Evolutionary conservation across 768 basidiomycete species (phyloP).

Genomic region (Suillus lakei): DNA sequence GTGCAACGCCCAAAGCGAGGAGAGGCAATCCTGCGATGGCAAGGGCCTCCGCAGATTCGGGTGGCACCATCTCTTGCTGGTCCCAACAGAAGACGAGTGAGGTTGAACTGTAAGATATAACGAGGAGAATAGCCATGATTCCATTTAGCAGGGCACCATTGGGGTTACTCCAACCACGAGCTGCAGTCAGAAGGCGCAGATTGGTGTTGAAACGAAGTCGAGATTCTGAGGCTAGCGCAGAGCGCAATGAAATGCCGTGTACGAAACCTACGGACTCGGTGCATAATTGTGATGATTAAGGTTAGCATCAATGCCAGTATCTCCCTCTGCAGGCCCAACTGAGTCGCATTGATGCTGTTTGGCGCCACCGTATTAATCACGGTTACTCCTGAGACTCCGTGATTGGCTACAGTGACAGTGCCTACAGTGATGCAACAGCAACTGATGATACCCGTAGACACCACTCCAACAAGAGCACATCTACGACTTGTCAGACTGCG

Average conservation of each 20-base stretch:
- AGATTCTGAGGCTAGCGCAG: slow-evolving; percentile 29
- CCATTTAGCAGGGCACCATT: slow-evolving; percentile 28
- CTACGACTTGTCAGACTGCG: slow-evolving; percentile 29
- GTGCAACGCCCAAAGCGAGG: slow-evolving; percentile 28
- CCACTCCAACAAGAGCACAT: slow-evolving; percentile 29
- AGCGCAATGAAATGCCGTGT: slow-evolving; percentile 32
- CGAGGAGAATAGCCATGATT: slow-evolving; percentile 31
- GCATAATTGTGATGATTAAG: slow-evolving; percentile 30
- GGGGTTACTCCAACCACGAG: slow-evolving; percentile 20
- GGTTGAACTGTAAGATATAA: slow-evolving; percentile 32
- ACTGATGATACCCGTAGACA: slow-evolving; percentile 25
- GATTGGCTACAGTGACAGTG: neutral
- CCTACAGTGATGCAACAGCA: slow-evolving; percentile 29
- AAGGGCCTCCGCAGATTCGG: slow-evolving; percentile 25
- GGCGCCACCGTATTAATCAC: too few relatives aligned
- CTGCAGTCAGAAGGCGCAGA: slow-evolving; percentile 31
- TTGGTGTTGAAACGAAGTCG: slow-evolving; percentile 35
- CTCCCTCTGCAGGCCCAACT: slow-evolving; percentile 21
- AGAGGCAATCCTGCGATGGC: slow-evolving; percentile 31
- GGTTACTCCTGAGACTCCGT: slow-evolving; percentile 8
- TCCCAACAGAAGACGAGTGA: too few relatives aligned
- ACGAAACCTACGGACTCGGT: slow-evolving; percentile 35
- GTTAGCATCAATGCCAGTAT: slow-evolving; percentile 27
- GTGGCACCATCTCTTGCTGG: too few relatives aligned
- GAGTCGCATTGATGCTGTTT: too few relatives aligned